Conservation (phyloP, 805 yeast species). For the Metschnikowia lachancei region DNA sequence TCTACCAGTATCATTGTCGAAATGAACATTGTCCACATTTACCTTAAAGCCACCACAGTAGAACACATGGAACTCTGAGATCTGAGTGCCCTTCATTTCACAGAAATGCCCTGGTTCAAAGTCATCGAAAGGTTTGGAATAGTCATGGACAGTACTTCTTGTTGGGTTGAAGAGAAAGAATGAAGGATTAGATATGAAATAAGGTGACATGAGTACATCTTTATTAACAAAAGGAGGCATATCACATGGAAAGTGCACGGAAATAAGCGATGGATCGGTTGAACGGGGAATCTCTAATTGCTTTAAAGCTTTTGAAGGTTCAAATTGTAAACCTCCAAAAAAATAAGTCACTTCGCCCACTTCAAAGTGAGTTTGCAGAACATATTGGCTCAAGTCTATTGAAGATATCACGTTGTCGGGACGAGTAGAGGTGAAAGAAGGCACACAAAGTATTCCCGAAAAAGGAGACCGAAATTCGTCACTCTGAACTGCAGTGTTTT, state of each 20-base stretch:
- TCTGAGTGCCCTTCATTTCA: conserved; percentile 45
- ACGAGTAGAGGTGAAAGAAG: conserved; percentile 13
- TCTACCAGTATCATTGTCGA: conserved; percentile 25
- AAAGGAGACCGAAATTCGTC: conserved; percentile 17
- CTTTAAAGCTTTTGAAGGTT: conserved; percentile 20
- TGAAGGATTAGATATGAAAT: conserved; percentile 39
- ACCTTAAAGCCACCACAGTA: conserved; percentile 69
- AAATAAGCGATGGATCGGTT: conserved; percentile 29
- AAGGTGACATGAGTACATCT: conserved; percentile 38
- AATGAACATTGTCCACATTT: conserved; percentile 23
- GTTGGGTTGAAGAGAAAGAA: conserved; percentile 31
- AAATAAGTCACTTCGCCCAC: conserved; percentile 30
- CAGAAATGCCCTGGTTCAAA: conserved; percentile 52
- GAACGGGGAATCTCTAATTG: conserved; percentile 34
- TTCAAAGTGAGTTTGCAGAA: conserved; percentile 34
- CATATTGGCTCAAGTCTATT: conserved; percentile 7
- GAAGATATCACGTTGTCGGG: conserved; percentile 4
- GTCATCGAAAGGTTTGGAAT: conserved; percentile 29
- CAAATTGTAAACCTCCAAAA: conserved; percentile 38
- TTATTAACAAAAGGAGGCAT: conserved; percentile 40
- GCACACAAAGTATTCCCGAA: conserved; percentile 19
- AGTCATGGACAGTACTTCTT: conserved; percentile 31
- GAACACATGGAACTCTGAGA: conserved; percentile 57
- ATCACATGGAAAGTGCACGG: conserved; percentile 38
- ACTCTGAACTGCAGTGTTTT: conserved; percentile 7